Percentiles rank a stretch among this genome's conserved stretches.
Conservation (phyloP, 768 basidiomycete genomes). For the Lentinula aciculospora region DNA sequence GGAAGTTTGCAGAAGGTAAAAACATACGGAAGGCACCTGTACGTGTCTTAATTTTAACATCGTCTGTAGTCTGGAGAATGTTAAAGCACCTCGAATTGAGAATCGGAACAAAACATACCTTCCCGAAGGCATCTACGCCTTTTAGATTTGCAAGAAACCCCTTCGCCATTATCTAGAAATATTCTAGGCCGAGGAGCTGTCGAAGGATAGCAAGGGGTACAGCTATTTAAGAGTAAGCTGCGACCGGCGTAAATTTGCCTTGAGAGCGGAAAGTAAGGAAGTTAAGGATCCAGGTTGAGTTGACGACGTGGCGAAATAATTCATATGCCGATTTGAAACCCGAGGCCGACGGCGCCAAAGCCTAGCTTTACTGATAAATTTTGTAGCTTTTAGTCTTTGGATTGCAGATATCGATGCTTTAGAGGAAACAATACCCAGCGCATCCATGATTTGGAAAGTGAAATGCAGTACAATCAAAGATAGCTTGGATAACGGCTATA, state of each 20-base stretch:
- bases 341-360: neutral
- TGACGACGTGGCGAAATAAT: neutral
- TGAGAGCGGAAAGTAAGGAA: neutral
- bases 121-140: constrained; percentile 98
- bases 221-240: neutral
- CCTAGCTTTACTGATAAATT: neutral
- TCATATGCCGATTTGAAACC: neutral
- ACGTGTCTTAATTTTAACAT: constrained; percentile 98
- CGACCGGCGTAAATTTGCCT: neutral
- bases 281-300: neutral
- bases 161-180: constrained; percentile 59
- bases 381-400: too few relatives aligned
- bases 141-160: constrained; percentile 73
- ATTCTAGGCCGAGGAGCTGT: neutral
- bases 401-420: too few relatives aligned
- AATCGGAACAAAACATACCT: constrained; percentile 50
- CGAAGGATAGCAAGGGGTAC: neutral
- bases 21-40: constrained; percentile 83
- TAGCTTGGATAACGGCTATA: too few relatives aligned
- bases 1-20: neutral
- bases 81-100: neutral
- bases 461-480: too few relatives aligned
- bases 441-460: too few relatives aligned
- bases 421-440: too few relatives aligned
- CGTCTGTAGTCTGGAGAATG: constrained; percentile 81